A percentile compares a stretch with the other conserved stretches of the same genome.
phyloP scores from a whole-genome alignment of 73 alveolate species.

The Stentor roeselii region DNA sequence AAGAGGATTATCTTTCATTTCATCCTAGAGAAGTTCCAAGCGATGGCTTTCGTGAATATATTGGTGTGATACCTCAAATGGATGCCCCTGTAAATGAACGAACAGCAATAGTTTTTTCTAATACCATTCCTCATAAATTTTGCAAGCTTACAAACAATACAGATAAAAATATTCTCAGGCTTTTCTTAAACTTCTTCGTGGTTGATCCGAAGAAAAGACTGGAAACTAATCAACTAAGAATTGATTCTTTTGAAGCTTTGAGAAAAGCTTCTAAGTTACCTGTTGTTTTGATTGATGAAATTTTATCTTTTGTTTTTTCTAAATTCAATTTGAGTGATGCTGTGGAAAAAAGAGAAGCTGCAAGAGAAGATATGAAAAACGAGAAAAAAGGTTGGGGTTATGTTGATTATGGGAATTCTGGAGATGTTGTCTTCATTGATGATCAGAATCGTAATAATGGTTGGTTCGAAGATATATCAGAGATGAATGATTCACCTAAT shows the following conservation, averaged over 20 bases:
- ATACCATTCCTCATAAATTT: slow-evolving; percentile 15
- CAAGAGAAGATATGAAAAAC: slow-evolving; percentile 9
- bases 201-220: slow-evolving; percentile 11
- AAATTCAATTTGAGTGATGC: not conserved
- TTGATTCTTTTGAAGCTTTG: not conserved
- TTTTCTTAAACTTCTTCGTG: not conserved
- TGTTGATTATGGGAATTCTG: slow-evolving; percentile 17
- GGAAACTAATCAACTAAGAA: not conserved
- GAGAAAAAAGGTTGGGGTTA: slow-evolving; percentile 17
- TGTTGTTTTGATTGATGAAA: not conserved
- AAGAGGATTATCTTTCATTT: slow-evolving; percentile 1
- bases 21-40: slow-evolving; percentile 4
- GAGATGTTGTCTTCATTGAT: slow-evolving; percentile 9
- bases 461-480: too few relatives aligned
- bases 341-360: not conserved
- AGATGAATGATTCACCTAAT: too few relatives aligned
- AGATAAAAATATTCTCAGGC: not conserved
- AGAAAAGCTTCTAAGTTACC: not conserved
- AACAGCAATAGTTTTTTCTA: slow-evolving; percentile 3
- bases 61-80: not conserved
- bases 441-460: not conserved
- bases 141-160: not conserved
- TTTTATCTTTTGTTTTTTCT: not conserved
- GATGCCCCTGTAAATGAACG: not conserved
- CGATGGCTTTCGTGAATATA: not conserved